These are phyloP conservation scores for Psilocybe cyanescens DNA, from an alignment of 768 basidiomycete species.

Conservation along the genomic window DNA sequence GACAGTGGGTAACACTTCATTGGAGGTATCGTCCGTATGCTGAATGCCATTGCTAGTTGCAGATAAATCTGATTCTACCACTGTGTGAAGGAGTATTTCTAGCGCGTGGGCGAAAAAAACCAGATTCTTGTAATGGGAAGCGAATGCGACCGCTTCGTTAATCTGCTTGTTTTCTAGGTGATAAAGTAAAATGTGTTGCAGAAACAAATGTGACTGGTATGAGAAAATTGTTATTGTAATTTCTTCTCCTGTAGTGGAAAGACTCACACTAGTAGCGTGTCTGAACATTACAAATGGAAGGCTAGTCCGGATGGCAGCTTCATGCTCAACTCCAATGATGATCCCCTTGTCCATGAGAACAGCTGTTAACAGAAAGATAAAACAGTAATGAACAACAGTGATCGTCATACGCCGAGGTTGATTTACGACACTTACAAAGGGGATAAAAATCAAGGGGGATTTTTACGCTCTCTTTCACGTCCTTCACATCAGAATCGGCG, in stretches of 20 bases:
- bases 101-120: conserved; percentile 94
- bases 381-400: neutral
- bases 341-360: conserved; percentile 99
- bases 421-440: conserved; percentile 61
- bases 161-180: conserved; percentile 70
- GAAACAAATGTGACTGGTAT: conserved; percentile 85
- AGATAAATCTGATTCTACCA: conserved; percentile 82
- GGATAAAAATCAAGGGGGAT: conserved; percentile 96
- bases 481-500: conserved; percentile 40
- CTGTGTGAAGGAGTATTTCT: conserved; percentile 92
- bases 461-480: conserved; percentile 91
- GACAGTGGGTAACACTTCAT: conserved; percentile 60
- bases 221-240: conserved; percentile 3
- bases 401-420: too few relatives aligned
- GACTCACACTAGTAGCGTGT: conserved; percentile 82
- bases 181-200: conserved; percentile 87
- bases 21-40: conserved; percentile 26
- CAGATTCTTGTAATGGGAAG: conserved; percentile 82
- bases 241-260: neutral
- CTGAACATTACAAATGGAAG: conserved; percentile 91
- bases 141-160: conserved; percentile 83
- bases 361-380: conserved; percentile 49
- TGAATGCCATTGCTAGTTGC: conserved; percentile 35
- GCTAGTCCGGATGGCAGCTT: conserved; percentile 73
- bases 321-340: conserved; percentile 94